Evolutionary conservation across 768 basidiomycete genomes (phyloP).

Genomic region (Lactifluus hygrophoroides): DNA sequence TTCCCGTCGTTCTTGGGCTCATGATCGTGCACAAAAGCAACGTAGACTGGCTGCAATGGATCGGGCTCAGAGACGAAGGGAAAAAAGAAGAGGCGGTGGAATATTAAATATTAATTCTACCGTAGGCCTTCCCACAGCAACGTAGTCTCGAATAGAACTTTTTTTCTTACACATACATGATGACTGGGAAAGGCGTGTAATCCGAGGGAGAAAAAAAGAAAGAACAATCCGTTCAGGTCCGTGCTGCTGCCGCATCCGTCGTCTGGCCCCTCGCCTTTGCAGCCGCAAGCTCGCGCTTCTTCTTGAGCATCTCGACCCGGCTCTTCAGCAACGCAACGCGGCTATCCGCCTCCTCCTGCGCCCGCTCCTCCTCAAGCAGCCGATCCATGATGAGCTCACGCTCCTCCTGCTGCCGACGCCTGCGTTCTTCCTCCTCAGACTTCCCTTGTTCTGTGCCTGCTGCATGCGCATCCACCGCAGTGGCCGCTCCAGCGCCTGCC

Average conservation of each 20-base stretch:
- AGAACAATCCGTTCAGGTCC: conserved; percentile 2
- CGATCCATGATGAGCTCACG: conserved; percentile 81
- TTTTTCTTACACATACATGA: background rate
- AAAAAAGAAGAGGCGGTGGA: conserved; percentile 1
- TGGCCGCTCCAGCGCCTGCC: conserved; percentile 24
- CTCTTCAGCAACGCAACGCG: conserved; percentile 58
- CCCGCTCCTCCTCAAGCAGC: conserved; percentile 73
- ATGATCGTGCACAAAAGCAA: conserved; percentile 96
- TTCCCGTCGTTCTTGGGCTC: conserved; percentile 80
- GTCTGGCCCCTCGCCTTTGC: conserved; percentile 21
- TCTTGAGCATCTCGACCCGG: conserved; percentile 50
- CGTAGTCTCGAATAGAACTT: background rate
- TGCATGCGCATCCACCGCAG: conserved; percentile 19
- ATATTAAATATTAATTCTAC: background rate
- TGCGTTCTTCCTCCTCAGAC: conserved; percentile 40
- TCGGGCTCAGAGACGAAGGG: conserved; percentile 29
- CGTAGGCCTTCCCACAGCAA: background rate
- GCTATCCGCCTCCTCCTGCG: conserved; percentile 83
- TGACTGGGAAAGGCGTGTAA: background rate
- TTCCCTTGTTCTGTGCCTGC: conserved; percentile 21
- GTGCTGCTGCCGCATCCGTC: background rate
- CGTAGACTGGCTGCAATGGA: conserved; percentile 64
- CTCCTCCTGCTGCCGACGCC: conserved; percentile 58
- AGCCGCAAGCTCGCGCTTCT: conserved; percentile 31
- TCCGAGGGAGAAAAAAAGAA: too few species aligned